Conservation (phyloP, 192 early-diverging fungal species). For the Coemansia sp. region DNA sequence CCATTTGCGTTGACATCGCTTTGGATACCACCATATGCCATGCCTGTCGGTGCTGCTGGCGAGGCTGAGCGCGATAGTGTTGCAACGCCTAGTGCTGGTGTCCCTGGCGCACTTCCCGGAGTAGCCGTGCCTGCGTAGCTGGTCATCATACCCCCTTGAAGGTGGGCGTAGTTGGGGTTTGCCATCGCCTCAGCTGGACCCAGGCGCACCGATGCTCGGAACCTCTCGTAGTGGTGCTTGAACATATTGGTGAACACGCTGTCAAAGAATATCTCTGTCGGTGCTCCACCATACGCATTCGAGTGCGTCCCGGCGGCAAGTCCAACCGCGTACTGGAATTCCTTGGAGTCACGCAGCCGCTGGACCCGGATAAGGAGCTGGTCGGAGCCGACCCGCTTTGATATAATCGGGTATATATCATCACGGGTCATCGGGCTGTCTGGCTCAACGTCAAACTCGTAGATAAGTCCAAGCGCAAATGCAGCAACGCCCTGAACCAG, state of each 20-base stretch:
- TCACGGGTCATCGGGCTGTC: constrained; percentile 72
- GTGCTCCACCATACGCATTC: constrained; percentile 60
- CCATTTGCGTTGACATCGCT: constrained; percentile 6
- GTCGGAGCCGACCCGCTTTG: constrained; percentile 84
- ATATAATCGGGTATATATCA: constrained; percentile 75
- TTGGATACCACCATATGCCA: not conserved
- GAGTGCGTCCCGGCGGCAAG: constrained; percentile 65
- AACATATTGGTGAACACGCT: constrained; percentile 82
- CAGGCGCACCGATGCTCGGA: constrained; percentile 25
- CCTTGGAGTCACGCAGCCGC: constrained; percentile 79
- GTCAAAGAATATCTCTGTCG: constrained; percentile 80
- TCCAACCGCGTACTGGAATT: constrained; percentile 70
- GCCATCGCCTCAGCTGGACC: constrained; percentile 22
- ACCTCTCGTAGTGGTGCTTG: constrained; percentile 75
- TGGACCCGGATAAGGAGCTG: constrained; percentile 81
- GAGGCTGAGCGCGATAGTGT: constrained; percentile 31
- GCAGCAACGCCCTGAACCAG: constrained; percentile 89
- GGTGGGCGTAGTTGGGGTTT: constrained; percentile 42
- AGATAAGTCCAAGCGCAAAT: constrained; percentile 80
- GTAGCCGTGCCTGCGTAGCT: constrained; percentile 21
- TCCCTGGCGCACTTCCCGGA: constrained; percentile 31
- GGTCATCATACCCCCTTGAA: constrained; percentile 40
- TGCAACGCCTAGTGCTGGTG: constrained; percentile 24
- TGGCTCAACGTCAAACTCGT: constrained; percentile 85
- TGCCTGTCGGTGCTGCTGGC: constrained; percentile 14